Conservation (phyloP, 768 basidiomycete genomes). For the Hysterangium stoloniferum region DNA sequence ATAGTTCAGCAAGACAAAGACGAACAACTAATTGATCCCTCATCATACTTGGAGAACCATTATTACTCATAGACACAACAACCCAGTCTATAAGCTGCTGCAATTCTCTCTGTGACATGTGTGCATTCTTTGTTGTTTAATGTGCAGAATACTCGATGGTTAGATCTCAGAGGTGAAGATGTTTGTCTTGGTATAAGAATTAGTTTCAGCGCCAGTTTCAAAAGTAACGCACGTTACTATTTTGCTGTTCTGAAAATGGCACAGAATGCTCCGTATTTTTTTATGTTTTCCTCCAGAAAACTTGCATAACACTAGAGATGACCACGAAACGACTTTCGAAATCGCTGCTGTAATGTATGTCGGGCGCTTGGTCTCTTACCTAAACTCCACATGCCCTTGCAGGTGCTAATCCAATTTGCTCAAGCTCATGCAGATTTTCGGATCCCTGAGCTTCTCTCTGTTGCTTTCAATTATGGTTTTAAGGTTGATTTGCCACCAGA, state of each 20-base stretch:
- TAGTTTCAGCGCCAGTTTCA: too few relatives aligned
- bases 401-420: constrained; percentile 69
- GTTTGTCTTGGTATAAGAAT: too few relatives aligned
- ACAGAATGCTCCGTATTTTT: too few relatives aligned
- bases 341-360: too few relatives aligned
- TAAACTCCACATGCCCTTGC: constrained; percentile 15
- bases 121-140: neutral
- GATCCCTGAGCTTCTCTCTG: constrained; percentile 71
- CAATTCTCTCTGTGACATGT: neutral
- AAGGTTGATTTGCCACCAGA: constrained; percentile 42
- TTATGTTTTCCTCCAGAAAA: too few relatives aligned
- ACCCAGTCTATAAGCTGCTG: neutral
- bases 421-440: constrained; percentile 78
- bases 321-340: too few relatives aligned
- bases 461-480: constrained; percentile 70
- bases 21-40: neutral
- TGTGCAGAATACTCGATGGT: too few relatives aligned
- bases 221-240: too few relatives aligned
- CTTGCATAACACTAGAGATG: too few relatives aligned
- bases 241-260: too few relatives aligned
- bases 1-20: neutral
- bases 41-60: neutral
- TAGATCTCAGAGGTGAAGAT: too few relatives aligned
- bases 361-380: too few relatives aligned
- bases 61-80: neutral